Evolutionary conservation across 768 basidiomycete species (phyloP).

Genomic region (Agaricus blazei): DNA sequence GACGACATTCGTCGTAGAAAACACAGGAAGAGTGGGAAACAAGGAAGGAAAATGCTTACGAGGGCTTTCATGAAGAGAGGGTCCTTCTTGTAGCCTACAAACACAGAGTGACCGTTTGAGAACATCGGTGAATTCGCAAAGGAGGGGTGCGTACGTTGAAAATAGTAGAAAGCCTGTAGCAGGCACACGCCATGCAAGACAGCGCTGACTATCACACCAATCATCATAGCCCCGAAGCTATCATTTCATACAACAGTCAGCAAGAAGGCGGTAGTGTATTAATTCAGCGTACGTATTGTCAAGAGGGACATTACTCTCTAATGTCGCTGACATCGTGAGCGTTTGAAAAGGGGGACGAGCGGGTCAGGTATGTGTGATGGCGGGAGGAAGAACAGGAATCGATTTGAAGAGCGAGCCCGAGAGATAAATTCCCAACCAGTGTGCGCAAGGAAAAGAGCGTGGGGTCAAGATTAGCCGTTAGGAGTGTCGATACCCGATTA

Average conservation of each 20-base stretch:
- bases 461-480: neutral
- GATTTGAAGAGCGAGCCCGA: neutral
- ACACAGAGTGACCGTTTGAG: too few relatives aligned
- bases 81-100: conserved; percentile 33
- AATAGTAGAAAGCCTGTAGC: conserved; percentile 47
- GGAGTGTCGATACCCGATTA: conserved; percentile 1
- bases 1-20: neutral
- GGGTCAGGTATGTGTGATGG: too few relatives aligned
- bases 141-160: conserved; percentile 20
- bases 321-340: conserved; percentile 16
- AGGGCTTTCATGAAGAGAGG: conserved; percentile 35
- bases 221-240: conserved; percentile 41
- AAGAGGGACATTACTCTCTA: conserved; percentile 22
- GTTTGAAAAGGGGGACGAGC: neutral
- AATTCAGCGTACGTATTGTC: conserved; percentile 26
- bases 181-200: conserved; percentile 39
- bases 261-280: neutral
- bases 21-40: neutral
- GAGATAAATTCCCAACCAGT: neutral
- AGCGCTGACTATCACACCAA: conserved; percentile 33
- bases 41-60: conserved; percentile 19
- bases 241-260: neutral
- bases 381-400: neutral
- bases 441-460: neutral
- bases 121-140: neutral